Conservation (phyloP, 2,329 filamentous ascomycete species). For the Lachnellula suecica region DNA sequence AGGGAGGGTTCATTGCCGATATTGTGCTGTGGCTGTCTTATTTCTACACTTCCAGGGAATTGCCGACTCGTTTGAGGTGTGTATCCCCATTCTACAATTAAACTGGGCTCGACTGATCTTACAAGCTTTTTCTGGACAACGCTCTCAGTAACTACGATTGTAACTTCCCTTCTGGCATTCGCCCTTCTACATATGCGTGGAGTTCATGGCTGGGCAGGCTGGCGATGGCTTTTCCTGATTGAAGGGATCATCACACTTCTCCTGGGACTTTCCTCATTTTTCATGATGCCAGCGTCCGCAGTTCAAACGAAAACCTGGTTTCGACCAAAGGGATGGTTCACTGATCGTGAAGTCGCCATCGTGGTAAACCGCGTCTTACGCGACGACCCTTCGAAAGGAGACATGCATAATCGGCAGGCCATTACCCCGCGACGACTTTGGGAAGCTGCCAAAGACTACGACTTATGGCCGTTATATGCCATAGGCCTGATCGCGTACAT, state of each 20-base stretch:
- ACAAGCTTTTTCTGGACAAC: constrained; percentile 68
- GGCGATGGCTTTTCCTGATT: constrained; percentile 56
- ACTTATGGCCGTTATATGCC: constrained; percentile 55
- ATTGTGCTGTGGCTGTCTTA: constrained; percentile 70
- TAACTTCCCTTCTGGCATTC: constrained; percentile 55
- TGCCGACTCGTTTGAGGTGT: constrained; percentile 62
- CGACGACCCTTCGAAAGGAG: constrained; percentile 49
- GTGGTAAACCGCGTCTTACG: constrained; percentile 61
- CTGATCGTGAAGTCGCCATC: constrained; percentile 62
- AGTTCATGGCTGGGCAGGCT: constrained; percentile 48
- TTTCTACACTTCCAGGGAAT: constrained; percentile 71
- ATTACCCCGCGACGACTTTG: constrained; percentile 51
- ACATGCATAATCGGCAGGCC: constrained; percentile 60
- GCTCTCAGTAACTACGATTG: constrained; percentile 40
- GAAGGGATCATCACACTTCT: constrained; percentile 54
- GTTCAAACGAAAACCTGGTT: constrained; percentile 56
- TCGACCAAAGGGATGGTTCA: constrained; percentile 62
- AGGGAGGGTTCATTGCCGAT: constrained; percentile 63
- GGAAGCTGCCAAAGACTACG: constrained; percentile 55
- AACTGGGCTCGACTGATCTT: background rate
- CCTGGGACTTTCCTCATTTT: constrained; percentile 52
- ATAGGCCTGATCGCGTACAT: constrained; percentile 50
- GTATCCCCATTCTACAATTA: background rate
- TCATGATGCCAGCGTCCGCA: constrained; percentile 60
- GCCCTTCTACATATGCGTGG: constrained; percentile 53